Percentiles rank a stretch among this genome's conserved stretches.
phyloP scores from a whole-genome alignment of 805 yeast genomes.

The Maudiozyma saulgeensis region DNA sequence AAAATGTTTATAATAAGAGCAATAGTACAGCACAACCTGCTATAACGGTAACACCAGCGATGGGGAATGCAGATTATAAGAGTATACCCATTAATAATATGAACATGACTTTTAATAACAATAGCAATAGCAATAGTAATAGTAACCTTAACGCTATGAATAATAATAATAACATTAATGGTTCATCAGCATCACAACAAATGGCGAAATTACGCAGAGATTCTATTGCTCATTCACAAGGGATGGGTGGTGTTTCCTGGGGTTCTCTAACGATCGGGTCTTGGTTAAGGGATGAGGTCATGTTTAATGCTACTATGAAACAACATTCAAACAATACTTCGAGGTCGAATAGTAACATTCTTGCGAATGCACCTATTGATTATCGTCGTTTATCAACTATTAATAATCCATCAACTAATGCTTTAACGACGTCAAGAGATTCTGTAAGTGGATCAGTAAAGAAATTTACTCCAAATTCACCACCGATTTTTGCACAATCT shows the following conservation, averaged over 20 bases:
- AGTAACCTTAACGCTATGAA: not conserved
- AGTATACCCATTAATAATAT: not conserved
- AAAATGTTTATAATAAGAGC: not conserved
- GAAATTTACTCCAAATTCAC: slow-evolving; percentile 36
- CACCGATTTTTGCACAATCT: slow-evolving; percentile 43
- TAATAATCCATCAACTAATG: slow-evolving; percentile 2
- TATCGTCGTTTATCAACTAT: slow-evolving; percentile 10
- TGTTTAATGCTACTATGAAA: slow-evolving; percentile 32
- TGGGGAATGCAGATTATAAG: not conserved
- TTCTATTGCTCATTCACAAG: slow-evolving; percentile 89
- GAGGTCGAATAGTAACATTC: not conserved
- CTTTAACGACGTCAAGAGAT: no score
- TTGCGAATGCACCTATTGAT: slow-evolving; percentile 1
- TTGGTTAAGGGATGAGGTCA: slow-evolving; percentile 90
- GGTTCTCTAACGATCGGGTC: slow-evolving; percentile 91
- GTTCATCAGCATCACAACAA: slow-evolving; percentile 2
- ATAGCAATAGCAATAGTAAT: not conserved
- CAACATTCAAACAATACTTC: slow-evolving; percentile 1
- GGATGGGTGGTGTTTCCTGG: slow-evolving; percentile 97
- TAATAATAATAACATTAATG: not conserved
- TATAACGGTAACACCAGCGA: not conserved
- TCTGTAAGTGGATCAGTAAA: not conserved
- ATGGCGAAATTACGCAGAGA: slow-evolving; percentile 41
- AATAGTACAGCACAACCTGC: not conserved
- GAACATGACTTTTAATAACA: not conserved